These are phyloP conservation scores for Conringia planisiliqua DNA, from an alignment of 345 rosid genomes.

Conservation along the genomic window DNA sequence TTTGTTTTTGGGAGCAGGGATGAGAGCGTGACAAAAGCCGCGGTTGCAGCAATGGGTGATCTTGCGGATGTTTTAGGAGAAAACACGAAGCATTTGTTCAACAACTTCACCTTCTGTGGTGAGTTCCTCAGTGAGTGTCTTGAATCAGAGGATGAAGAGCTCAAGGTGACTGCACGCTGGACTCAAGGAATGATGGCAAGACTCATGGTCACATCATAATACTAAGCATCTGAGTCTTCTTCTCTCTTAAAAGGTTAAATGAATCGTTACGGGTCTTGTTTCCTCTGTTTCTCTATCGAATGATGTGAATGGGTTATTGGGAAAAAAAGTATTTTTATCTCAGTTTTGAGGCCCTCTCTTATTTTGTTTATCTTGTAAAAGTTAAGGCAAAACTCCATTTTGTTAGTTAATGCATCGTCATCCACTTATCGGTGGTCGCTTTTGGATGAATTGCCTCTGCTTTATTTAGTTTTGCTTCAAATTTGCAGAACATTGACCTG, in stretches of 20 bases:
- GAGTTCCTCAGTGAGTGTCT: constrained; percentile 75
- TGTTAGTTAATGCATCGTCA: not conserved
- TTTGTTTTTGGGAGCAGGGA: constrained; percentile 45
- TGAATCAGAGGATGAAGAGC: constrained; percentile 75
- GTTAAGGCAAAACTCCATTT: not conserved
- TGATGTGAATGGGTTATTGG: constrained; percentile 20
- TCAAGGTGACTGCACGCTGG: constrained; percentile 87
- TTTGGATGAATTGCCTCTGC: not conserved
- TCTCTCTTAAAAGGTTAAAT: constrained; percentile 6
- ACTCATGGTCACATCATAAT: constrained; percentile 47
- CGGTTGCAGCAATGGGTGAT: constrained; percentile 93
- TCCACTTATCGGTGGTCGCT: constrained; percentile 28
- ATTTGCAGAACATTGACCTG: too few species aligned
- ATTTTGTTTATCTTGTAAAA: not conserved
- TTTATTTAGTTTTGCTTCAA: too few species aligned
- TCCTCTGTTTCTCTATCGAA: constrained; percentile 20
- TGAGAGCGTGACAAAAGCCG: constrained; percentile 82
- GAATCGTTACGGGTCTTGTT: constrained; percentile 10
- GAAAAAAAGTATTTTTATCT: constrained; percentile 6
- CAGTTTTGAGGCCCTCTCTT: not conserved
- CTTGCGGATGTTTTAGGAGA: constrained; percentile 86
- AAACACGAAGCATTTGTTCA: constrained; percentile 61
- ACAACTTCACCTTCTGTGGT: constrained; percentile 50
- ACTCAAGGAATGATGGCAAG: constrained; percentile 84
- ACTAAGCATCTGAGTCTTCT: not conserved